Base-by-base conservation (phyloP, 345 rosid genomes). In the Salix purpurea region DNA sequence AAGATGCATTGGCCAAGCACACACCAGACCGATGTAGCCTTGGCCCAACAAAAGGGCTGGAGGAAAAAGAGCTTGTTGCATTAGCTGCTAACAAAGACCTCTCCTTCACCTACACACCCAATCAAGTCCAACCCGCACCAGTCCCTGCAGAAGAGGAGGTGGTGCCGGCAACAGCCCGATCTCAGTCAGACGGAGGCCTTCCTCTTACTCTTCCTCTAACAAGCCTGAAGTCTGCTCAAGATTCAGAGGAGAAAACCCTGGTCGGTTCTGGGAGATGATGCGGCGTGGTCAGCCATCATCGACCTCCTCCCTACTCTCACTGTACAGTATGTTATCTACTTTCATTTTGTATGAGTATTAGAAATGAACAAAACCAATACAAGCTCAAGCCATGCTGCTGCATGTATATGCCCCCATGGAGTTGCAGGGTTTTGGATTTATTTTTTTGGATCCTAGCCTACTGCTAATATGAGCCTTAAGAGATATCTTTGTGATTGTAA, bases 1-100 rank as follows among this genome's bases (percentile, higher is more conserved):
- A 84, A 84, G 96, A 93, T 71, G 97, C 99, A 18, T 76, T 96
- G 83, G 96, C 93, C 15, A 96, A 90, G 90, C 92, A 96, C 83
- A 74, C 78, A 1, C 90, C 96, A 0, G 96, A 91, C 26, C 78
- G 96, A 42, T 91, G 96, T 83, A 91, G 98, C 86, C 89, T 96
- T 0, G 89, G 87, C 18, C 96, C 92, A 1, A 79, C 91, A 18
- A 91, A 90, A 82, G 99, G 99, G 37, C 84, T 96, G 67, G 98
- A 96, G 81, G 96, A 93, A 80, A 91, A 90, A 84, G 99, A 96
- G 86, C 96, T 96, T 2, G 69, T 87, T 72, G 99, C 96, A 2
- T 87, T 96, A 76, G 87, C 97, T 65, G 91, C 96, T 23, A 93
- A 96, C 83, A 93, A 78, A 83, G 98, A 92, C 39, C 91, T 96